These are phyloP conservation scores for Helminthosporium solani DNA, from an alignment of 2,329 filamentous ascomycete genomes.

Conservation along the genomic window DNA sequence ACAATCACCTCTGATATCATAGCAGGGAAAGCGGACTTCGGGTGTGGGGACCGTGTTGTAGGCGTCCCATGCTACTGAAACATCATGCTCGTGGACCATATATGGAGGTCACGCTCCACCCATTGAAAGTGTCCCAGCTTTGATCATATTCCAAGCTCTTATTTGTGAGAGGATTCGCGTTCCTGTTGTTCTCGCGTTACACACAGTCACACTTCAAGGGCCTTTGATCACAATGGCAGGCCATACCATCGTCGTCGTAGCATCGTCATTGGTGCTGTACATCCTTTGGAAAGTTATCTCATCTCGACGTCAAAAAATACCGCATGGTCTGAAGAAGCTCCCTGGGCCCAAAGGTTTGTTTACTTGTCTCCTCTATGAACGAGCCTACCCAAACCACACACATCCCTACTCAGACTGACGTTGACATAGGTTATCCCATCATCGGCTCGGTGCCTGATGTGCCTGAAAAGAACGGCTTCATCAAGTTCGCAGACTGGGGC, in stretches of 20 bases:
- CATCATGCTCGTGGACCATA: slow-evolving; percentile 22
- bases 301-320: slow-evolving; percentile 30
- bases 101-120: slow-evolving; percentile 28
- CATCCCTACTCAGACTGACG: slow-evolving; percentile 12
- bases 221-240: slow-evolving; percentile 31
- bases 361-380: neutral
- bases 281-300: slow-evolving; percentile 32
- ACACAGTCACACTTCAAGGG: neutral
- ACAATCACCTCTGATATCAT: slow-evolving; percentile 9
- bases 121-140: neutral
- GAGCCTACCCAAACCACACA: slow-evolving; percentile 1
- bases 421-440: slow-evolving; percentile 43
- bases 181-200: slow-evolving; percentile 3
- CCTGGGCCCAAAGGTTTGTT: slow-evolving; percentile 45
- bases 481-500: slow-evolving; percentile 50
- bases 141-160: neutral
- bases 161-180: slow-evolving; percentile 6
- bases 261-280: slow-evolving; percentile 25
- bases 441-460: slow-evolving; percentile 47
- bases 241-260: slow-evolving; percentile 28
- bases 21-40: slow-evolving; percentile 12
- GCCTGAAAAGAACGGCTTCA: slow-evolving; percentile 46
- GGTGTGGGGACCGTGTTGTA: slow-evolving; percentile 15
- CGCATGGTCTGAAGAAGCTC: slow-evolving; percentile 39
- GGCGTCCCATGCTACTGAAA: slow-evolving; percentile 5